Conservation (phyloP, 2,329 filamentous ascomycete genomes). For the Cladosporium sp. region DNA sequence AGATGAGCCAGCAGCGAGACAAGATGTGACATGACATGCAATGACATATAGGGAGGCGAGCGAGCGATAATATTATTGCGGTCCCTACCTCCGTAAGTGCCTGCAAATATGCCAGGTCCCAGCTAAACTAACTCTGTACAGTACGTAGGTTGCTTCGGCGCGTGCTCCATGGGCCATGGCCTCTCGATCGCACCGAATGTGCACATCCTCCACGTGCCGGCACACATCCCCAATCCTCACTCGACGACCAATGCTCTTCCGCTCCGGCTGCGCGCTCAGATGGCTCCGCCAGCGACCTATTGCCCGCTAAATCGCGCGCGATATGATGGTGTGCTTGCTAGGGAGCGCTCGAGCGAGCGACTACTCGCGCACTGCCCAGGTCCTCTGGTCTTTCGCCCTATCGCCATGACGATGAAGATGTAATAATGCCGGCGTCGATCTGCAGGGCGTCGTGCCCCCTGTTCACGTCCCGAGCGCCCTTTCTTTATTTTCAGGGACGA, state of each 20-base stretch:
- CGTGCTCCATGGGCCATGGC: not conserved
- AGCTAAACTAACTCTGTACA: not conserved
- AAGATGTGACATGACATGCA: not conserved
- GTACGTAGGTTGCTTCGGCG: not conserved
- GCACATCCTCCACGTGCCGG: slow-evolving; percentile 8
- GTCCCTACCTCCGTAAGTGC: no score
- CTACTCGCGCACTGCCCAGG: not conserved
- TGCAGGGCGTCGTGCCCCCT: not conserved
- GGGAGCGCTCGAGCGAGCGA: not conserved
- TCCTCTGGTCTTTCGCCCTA: slow-evolving; percentile 3
- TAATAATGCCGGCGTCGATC: not conserved
- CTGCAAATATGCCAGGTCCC: no score
- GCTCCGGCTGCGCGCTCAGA: no score
- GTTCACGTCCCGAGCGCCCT: slow-evolving; percentile 1
- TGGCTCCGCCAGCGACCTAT: not conserved
- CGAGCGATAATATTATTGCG: not conserved
- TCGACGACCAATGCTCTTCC: not conserved
- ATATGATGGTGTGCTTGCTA: not conserved
- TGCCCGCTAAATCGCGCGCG: not conserved
- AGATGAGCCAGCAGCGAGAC: slow-evolving; percentile 7
- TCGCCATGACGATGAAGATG: slow-evolving; percentile 9
- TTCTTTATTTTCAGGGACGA: not conserved
- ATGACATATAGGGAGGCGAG: slow-evolving; percentile 1
- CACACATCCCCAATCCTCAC: slow-evolving; percentile 1
- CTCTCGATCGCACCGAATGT: no score